phyloP scores from a whole-genome alignment of 1,284 basidiomycete species.

The Leccinum angustisporum region DNA sequence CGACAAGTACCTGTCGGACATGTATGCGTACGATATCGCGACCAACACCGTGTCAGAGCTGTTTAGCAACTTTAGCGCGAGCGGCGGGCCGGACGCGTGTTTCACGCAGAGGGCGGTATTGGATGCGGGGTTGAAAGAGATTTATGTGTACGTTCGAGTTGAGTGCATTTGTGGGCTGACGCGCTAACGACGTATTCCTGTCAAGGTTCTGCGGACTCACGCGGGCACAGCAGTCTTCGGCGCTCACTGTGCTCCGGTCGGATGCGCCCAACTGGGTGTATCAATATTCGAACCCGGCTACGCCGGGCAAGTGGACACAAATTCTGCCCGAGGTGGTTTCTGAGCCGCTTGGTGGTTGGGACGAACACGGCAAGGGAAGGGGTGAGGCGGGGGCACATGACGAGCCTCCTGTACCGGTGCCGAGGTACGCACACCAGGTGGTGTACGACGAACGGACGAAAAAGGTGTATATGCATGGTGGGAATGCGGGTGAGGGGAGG shows the following conservation, averaged over 20 bases:
- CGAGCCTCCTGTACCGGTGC: constrained; percentile 40
- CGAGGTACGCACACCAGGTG: constrained; percentile 75
- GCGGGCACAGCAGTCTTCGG: constrained; percentile 39
- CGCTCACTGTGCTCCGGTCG: constrained; percentile 45
- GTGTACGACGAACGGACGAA: constrained; percentile 62
- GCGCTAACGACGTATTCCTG: neutral
- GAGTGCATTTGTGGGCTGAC: neutral
- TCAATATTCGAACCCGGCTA: constrained; percentile 48
- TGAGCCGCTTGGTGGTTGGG: constrained; percentile 3
- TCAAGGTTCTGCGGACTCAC: constrained; percentile 61
- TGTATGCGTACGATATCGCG: constrained; percentile 68
- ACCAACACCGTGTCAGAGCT: constrained; percentile 60
- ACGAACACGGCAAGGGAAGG: constrained; percentile 3
- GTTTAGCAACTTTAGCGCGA: constrained; percentile 54
- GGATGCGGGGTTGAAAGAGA: constrained; percentile 59
- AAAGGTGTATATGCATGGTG: constrained; percentile 68
- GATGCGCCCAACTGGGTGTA: constrained; percentile 64
- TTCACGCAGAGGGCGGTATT: constrained; percentile 73
- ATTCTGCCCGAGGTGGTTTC: constrained; percentile 41
- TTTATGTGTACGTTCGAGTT: constrained; percentile 62
- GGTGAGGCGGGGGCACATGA: constrained; percentile 8
- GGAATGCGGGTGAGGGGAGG: constrained; percentile 52
- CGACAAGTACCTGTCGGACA: constrained; percentile 61
- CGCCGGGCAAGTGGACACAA: constrained; percentile 62
- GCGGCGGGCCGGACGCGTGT: constrained; percentile 64